Evolutionary conservation across 305 asterid genomes (phyloP), one percentile per base, ranked within the genome.

Genomic region (Fraxinus floribunda): DNA sequence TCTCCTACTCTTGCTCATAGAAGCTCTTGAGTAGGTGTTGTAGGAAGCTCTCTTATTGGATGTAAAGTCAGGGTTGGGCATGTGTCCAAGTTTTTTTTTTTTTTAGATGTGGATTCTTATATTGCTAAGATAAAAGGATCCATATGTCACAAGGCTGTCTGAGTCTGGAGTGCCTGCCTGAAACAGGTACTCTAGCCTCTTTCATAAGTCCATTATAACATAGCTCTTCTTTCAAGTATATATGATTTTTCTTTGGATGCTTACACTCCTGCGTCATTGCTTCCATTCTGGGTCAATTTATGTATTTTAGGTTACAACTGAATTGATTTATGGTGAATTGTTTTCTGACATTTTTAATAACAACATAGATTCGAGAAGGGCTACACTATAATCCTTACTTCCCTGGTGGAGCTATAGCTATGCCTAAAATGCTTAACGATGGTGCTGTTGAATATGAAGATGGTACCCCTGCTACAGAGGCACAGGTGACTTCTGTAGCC

Each of bases 401-500:
- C 85, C 95, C 97, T 79, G 97, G 97, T 77, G 97, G 97, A 87
- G 95, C 97, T 49, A 92, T 93, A 81, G 97, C 97, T 22, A 93
- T 93, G 97, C 97, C 98, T 82, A 90, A 94, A 90, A 93, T 93
- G 98, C 96, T 92, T 81, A 93, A 82, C 68, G 98, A 94, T 86
- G 97, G 97, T 75, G 97, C 97, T 57, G 87, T 93, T 24, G 98
- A 94, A 87, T 94, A 92, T 82, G 97, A 93, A 88, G 97, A 94
- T 83, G 97, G 97, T 26, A 90, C 88, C 81, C 93, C 97, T 55
- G 96, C 98, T 15, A 94, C 96, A 0, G 95, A 92, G 89, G 91
- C 98, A 78, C 97, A 93, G 94, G 97, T 89, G 78, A 71, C 78
- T 80, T 75, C 35, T 36, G 20, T 36, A n/a, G 24, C 52, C 76